Conservation (phyloP, 139 green algal species). For the Chlorella sorokiniana region DNA sequence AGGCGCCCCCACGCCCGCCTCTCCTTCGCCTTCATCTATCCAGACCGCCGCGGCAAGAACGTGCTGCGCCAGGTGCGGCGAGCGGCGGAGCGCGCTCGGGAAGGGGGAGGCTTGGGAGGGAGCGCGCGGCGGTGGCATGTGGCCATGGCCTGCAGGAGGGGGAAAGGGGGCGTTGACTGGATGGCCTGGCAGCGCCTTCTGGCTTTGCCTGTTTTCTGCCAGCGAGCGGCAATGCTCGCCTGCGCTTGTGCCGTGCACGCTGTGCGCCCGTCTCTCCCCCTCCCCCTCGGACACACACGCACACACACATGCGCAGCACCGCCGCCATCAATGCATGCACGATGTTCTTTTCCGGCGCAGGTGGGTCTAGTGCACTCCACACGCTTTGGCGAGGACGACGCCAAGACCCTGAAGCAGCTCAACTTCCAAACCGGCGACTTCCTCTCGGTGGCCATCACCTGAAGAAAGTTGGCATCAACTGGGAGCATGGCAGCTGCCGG, state of each 20-base stretch:
- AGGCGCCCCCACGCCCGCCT: slow-evolving; percentile 56
- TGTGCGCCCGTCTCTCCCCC: not conserved
- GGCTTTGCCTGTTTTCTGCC: too few species aligned
- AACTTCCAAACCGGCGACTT: slow-evolving; percentile 80
- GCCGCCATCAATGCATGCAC: too few species aligned
- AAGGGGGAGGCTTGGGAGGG: not conserved
- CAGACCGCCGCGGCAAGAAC: slow-evolving; percentile 83
- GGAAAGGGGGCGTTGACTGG: too few species aligned
- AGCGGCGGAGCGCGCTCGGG: not conserved
- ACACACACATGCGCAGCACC: too few species aligned
- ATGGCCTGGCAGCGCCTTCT: too few species aligned
- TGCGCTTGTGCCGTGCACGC: too few species aligned
- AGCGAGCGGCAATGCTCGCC: too few species aligned
- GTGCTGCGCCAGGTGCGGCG: slow-evolving; percentile 81
- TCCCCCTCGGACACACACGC: not conserved
- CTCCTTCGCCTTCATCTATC: slow-evolving; percentile 91
- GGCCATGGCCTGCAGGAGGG: too few species aligned
- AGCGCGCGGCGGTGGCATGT: too few species aligned
- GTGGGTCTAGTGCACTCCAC: slow-evolving; percentile 67
- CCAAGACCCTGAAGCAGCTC: slow-evolving; percentile 78
- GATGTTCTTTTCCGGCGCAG: slow-evolving; percentile 45
- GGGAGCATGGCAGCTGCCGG: too few species aligned
- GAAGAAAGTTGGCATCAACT: too few species aligned
- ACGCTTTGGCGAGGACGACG: slow-evolving; percentile 70
- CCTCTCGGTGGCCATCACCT: slow-evolving; percentile 35